Conservation (phyloP, 495 filamentous ascomycete genomes). For the Penicillium antarcticum region DNA sequence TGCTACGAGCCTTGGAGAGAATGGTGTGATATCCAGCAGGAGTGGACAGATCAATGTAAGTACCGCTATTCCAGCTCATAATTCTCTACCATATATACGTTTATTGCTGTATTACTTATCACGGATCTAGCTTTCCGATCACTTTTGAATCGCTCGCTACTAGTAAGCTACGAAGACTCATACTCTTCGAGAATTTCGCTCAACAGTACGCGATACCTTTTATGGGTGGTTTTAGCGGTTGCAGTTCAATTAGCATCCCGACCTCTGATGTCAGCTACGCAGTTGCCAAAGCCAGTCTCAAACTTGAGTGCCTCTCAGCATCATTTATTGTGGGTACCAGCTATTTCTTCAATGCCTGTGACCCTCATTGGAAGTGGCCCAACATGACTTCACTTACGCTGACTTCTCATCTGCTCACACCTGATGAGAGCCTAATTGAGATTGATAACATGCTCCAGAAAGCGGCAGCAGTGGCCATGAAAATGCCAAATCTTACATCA, state of each 20-base stretch:
- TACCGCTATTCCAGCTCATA: background rate
- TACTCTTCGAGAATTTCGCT: too few relatives aligned
- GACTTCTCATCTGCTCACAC: conserved; percentile 27
- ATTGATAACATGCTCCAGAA: conserved; percentile 27
- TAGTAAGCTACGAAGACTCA: too few relatives aligned
- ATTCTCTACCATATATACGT: conserved; percentile 1
- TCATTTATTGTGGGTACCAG: conserved; percentile 35
- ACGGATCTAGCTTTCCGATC: conserved; percentile 1
- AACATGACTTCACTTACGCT: conserved; percentile 21
- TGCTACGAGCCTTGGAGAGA: conserved; percentile 6
- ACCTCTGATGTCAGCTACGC: background rate
- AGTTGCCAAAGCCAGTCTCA: conserved; percentile 1
- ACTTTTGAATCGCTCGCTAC: background rate
- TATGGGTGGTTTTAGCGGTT: too few relatives aligned
- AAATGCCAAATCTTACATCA: too few relatives aligned
- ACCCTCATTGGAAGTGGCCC: conserved; percentile 33
- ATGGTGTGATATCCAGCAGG: background rate
- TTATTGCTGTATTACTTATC: background rate
- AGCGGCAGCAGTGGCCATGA: too few relatives aligned
- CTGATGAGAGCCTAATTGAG: conserved; percentile 17
- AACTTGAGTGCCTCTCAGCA: conserved; percentile 33
- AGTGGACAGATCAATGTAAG: background rate
- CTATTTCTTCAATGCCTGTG: conserved; percentile 26
- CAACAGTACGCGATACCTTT: too few relatives aligned
- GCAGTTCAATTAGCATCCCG: background rate